Evolutionary conservation across 768 basidiomycete species (phyloP), one percentile per base, ranked within the genome.

Genomic region (Trametes villosa): DNA sequence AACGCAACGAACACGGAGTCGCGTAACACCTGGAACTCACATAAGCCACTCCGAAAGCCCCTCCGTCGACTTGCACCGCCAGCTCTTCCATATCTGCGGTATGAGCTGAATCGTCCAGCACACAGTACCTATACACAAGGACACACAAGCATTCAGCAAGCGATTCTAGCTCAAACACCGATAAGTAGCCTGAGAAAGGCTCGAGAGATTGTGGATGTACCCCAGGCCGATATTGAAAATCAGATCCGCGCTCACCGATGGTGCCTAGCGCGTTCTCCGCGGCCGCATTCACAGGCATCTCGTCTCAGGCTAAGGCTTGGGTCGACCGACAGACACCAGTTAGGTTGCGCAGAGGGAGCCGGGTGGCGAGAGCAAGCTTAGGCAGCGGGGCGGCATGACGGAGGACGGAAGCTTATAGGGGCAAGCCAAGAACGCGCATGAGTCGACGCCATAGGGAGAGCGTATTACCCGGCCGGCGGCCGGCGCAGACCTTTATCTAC

Each of bases 81-180:
- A 88, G 64, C 82, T 88, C 72, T 93, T 92, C 83, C 84, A 82
- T 22, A 90, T 77, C 65, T 91, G 89, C 9, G 89, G 90, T 31
- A 90, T 70, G 20, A 91, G 69, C 66, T 88, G 88, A 9, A 79
- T 75, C 6, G 82, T 83, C 88, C 88, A 89, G 58, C 81, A 83
- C 15, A 88, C 70, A 0, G 87, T 83, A 2, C 88, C 88, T 87
- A 20, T 4, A 54, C 9, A 8, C 24, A n/a, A 11, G 9, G 41
- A 15, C 18, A 3, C 11, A 30, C 17, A 26, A 6, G 20, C 24
- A 3, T 20, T 49, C 48, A 49, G 30, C 30, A 31, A 26, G 22
- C 42, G 18, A 4, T 20, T 26, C 22, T 22, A 6, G 6, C 22
- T 7, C 13, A 45, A 11, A 45, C 11, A 3, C 17, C 9, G 18